These are phyloP conservation scores for Panicum virgatum DNA, from an alignment of 202 grass and related monocot species.

Conservation along the genomic window DNA sequence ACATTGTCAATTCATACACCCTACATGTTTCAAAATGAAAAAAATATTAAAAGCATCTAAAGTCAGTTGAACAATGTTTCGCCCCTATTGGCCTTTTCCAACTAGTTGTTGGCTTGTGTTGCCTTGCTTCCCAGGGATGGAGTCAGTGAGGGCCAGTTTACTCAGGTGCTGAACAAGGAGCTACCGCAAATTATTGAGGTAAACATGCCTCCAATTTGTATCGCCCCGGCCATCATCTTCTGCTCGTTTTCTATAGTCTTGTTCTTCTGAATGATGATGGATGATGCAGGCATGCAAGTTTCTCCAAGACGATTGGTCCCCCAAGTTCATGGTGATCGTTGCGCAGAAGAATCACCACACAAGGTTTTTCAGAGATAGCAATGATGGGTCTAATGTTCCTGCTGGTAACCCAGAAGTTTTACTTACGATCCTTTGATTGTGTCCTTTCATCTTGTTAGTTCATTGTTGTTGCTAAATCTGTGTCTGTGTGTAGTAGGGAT, in stretches of 20 bases:
- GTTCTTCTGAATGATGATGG: too few species aligned
- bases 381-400: constrained; percentile 31
- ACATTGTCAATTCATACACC: too few species aligned
- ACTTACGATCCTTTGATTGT: background rate
- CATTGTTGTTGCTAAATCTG: background rate
- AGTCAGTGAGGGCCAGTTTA: constrained; percentile 59
- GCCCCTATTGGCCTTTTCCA: too few species aligned
- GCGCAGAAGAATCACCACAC: background rate
- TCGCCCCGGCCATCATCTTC: too few species aligned
- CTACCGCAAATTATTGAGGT: constrained; percentile 62
- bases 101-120: background rate
- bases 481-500: background rate
- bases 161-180: constrained; percentile 56
- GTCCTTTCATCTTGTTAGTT: background rate
- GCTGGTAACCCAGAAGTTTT: constrained; percentile 43
- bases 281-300: constrained; percentile 1
- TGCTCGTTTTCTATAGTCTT: too few species aligned
- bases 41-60: background rate
- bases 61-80: too few species aligned
- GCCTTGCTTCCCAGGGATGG: constrained; percentile 45
- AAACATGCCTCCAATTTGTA: background rate
- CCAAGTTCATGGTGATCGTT: background rate
- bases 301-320: background rate
- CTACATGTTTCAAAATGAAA: too few species aligned
- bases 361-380: background rate